phyloP scores from a whole-genome alignment of 2,329 filamentous ascomycete genomes.

The Delphinella strobiligena region DNA sequence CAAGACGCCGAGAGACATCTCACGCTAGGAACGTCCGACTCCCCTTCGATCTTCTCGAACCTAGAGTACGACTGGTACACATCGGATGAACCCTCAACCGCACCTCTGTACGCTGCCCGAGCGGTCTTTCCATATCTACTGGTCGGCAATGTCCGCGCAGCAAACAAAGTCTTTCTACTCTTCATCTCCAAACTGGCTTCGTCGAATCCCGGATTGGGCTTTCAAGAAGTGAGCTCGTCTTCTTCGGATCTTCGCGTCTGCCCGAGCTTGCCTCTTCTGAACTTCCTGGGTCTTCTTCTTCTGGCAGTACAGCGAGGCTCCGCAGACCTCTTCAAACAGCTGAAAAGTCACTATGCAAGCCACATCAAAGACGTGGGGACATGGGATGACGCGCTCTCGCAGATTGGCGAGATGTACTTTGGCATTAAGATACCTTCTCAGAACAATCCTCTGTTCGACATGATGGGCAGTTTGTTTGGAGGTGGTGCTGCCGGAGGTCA shows the following conservation, averaged over 20 bases:
- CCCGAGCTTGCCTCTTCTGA: slow-evolving; percentile 83
- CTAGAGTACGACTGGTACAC: slow-evolving; percentile 93
- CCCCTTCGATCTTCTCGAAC: slow-evolving; percentile 63
- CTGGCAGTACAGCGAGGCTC: slow-evolving; percentile 70
- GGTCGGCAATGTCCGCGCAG: slow-evolving; percentile 78
- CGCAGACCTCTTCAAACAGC: slow-evolving; percentile 67
- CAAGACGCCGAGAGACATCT: slow-evolving; percentile 92
- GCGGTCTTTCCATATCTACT: slow-evolving; percentile 85
- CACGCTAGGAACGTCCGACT: slow-evolving; percentile 78
- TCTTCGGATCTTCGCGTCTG: slow-evolving; percentile 66
- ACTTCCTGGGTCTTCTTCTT: slow-evolving; percentile 79
- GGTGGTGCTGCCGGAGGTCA: slow-evolving; percentile 51
- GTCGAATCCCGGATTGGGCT: slow-evolving; percentile 50
- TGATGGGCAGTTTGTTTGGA: slow-evolving; percentile 94
- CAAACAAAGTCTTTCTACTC: slow-evolving; percentile 67
- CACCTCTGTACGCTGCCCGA: slow-evolving; percentile 73
- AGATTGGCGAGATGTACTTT: slow-evolving; percentile 96
- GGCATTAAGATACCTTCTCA: slow-evolving; percentile 77
- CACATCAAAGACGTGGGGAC: slow-evolving; percentile 61
- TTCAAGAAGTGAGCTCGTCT: slow-evolving; percentile 69
- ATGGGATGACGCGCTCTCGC: slow-evolving; percentile 71
- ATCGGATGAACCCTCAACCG: slow-evolving; percentile 76
- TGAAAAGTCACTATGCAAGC: slow-evolving; percentile 67
- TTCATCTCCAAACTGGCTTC: slow-evolving; percentile 57
- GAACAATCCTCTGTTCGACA: slow-evolving; percentile 87